Base-by-base conservation (phyloP, 2,329 filamentous ascomycete genomes). In the Emydomyces testavorans region DNA sequence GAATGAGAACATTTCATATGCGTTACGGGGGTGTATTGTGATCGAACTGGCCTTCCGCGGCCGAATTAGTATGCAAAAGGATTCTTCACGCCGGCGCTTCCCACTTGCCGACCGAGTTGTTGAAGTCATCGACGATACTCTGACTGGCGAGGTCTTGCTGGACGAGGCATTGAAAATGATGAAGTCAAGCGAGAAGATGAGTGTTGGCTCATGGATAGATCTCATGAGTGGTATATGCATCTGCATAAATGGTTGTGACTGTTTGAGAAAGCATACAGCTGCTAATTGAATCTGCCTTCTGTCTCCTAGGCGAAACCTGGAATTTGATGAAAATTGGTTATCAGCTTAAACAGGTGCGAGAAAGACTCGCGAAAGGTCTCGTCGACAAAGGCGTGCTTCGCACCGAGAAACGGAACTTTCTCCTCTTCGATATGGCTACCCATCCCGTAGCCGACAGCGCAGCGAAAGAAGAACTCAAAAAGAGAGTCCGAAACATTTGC, bases 301-400 rank as follows among this genome's bases (percentile, higher is more conserved):
- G 61, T 54, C 34, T 31, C 45, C 50, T 62, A 96, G 90, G 92
- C 65, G 92, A 98, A 70, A 98, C 92, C 48, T 98, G 92, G 92
- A 98, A 98, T 65, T 73, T 98, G 56, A 96, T 98, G 92, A 98
- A 98, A 75, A 98, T 98, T 60, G 92, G 92, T 65, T 98, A 98
- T 70, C 92, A 98, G 73, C 78, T 98, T 59, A 98, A 98, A 73
- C 92, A 98, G 76, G 92, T 98, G 50, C 88, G 92, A 64, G 92
- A 98, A 73, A 85, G 92, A 50, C 78, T 98, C 49, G 90, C 89
- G 62, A 98, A 98, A 71, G 92, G 92, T 28, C 79, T 98, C 38
- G 92, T 98, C 55, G 92, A 98, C 73, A 98, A 98, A 73, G 92
- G 92, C 62, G 94, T 98, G 64, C 79, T 98, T 50, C 86, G 92